A percentile compares a stretch with the other conserved stretches of the same genome.
phyloP scores from a whole-genome alignment of 2,329 filamentous ascomycete species.

The Aspergillus pseudotamarii region DNA sequence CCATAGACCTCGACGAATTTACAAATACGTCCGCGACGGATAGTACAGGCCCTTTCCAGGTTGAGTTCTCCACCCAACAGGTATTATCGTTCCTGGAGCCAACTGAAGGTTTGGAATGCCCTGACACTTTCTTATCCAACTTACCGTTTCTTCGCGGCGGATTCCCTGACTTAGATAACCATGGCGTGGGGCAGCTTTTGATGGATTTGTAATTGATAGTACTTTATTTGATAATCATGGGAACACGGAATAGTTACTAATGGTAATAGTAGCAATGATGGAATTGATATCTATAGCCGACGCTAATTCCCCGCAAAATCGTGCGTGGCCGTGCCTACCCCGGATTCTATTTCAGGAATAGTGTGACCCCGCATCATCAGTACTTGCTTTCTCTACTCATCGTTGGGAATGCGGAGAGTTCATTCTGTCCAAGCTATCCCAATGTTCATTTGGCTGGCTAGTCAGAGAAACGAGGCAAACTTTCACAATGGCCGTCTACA shows the following conservation, averaged over 20 bases:
- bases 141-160: neutral
- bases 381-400: neutral
- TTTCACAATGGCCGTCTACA: neutral
- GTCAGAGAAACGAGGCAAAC: neutral
- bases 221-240: neutral
- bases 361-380: neutral
- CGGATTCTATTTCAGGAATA: neutral
- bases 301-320: neutral
- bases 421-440: neutral
- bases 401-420: neutral
- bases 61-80: neutral
- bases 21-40: neutral
- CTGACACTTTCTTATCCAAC: neutral
- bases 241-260: neutral
- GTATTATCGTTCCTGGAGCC: neutral
- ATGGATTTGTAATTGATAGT: neutral
- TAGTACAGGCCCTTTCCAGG: neutral
- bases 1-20: neutral
- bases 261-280: neutral
- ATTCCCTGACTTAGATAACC: neutral
- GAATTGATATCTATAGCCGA: neutral
- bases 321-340: neutral
- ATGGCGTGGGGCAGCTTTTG: neutral
- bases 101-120: neutral
- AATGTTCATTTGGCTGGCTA: neutral